Evolutionary conservation across 257 asterid species (phyloP), one percentile per base, ranked within the genome.

Genomic region (Osmanthus fragrans): DNA sequence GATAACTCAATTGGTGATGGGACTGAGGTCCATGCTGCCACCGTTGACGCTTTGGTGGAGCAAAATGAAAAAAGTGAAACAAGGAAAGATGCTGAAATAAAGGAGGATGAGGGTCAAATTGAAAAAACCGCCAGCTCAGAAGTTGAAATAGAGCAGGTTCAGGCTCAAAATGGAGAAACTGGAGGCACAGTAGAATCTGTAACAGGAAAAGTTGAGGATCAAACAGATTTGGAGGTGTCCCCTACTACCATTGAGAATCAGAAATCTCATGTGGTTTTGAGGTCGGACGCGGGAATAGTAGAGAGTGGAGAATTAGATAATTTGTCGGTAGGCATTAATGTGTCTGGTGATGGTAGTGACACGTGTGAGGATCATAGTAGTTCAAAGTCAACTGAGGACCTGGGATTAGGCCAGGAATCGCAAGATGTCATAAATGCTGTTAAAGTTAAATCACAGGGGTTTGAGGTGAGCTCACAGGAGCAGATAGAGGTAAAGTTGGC

Each of bases 261-360:
- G 77, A 85, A 76, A 73, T 63, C 77, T 78, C 76, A 76, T 73
- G 74, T 69, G 79, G 70, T 40, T 40, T 10, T 30, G 56, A 76
- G 30, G 51, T 74, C 66, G 68, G 80, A 56, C 37, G 74, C 73
- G 64, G 84, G 76, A 33, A 29, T 80, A 51, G 81, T 49, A 74
- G 80, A 80, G 32, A 66, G 58, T 30, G 73, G 74, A 49, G 81
- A 77, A 21, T 49, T 67, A 7, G 16, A 70, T 40, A 47, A 21
- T 65, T 51, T 27, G 56, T 76, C 67, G 10, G 45, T 23, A 23
- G 23, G 27, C 70, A n/a, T 7, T 42, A 56, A 25, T 58, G 64
- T 23, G 70, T 70, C 71, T 45, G 71, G 66, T 72, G 64, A 49
- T 78, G 67, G 68, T 11, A 72, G 64, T 39, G 80, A 40, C 65